Conservation (phyloP, 108 stramenopile genomes). For the Stephanodiscus minutulus region DNA sequence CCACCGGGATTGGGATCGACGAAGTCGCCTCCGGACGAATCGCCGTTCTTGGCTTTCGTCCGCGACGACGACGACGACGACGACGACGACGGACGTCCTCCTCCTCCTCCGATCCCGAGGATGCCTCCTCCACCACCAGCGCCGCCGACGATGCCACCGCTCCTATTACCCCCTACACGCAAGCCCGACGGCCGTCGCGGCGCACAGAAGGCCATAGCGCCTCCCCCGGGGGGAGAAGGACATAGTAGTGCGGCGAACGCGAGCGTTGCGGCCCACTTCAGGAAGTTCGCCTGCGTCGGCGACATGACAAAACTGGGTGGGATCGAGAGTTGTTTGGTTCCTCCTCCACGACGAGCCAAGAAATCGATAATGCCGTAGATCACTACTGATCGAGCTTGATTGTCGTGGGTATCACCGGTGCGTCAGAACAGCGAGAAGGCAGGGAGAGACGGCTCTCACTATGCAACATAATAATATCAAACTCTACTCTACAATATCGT, state of each 20-base stretch:
- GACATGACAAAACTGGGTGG: not conserved
- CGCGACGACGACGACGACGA: no score
- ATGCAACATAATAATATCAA: no score
- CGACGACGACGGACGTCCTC: constrained; percentile 8
- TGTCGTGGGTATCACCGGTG: no score
- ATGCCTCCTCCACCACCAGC: not conserved
- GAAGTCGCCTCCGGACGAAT: not conserved
- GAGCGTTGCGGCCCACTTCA: constrained; percentile 5
- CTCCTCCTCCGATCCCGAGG: not conserved
- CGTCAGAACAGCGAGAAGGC: no score
- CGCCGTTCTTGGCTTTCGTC: constrained; percentile 3
- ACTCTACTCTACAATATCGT: no score
- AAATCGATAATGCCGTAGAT: no score
- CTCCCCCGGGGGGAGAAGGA: not conserved
- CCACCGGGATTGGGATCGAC: constrained; percentile 46
- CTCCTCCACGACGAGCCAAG: no score
- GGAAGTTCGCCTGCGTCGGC: not conserved
- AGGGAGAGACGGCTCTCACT: no score
- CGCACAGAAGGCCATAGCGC: constrained; percentile 2
- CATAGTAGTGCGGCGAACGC: not conserved
- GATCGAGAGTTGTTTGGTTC: not conserved
- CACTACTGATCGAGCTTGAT: no score
- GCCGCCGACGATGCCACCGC: not conserved
- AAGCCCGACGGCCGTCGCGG: constrained; percentile 3
- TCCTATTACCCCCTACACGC: not conserved